These are phyloP conservation scores for Carex scoparia DNA, from an alignment of 176 grass and related monocot genomes.

Conservation along the genomic window DNA sequence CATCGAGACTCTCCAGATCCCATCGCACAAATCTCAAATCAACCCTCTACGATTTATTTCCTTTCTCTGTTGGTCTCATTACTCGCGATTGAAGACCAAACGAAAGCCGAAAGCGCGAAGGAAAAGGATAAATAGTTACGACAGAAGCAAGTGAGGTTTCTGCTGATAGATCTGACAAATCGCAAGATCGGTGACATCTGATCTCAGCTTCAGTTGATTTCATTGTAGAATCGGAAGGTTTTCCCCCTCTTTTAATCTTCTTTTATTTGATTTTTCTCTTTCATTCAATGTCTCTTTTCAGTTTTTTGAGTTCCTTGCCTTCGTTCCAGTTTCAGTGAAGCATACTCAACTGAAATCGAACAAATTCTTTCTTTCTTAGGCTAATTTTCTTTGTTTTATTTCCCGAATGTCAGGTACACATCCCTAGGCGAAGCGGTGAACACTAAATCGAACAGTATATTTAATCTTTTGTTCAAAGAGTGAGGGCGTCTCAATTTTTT, in stretches of 20 bases:
- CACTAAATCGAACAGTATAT: neutral
- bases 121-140: neutral
- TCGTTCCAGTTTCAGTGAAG: neutral
- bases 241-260: neutral
- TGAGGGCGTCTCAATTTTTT: neutral
- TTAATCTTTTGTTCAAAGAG: neutral
- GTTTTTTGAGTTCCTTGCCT: neutral
- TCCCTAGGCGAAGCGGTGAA: neutral
- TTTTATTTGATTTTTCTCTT: neutral
- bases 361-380: neutral
- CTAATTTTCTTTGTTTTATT: conserved; percentile 16
- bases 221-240: neutral
- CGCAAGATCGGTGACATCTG: neutral
- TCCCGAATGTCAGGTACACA: neutral
- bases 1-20: neutral
- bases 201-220: neutral
- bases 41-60: neutral
- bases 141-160: neutral
- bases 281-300: neutral
- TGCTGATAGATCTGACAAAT: conserved; percentile 16
- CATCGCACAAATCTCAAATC: neutral
- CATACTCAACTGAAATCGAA: neutral
- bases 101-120: neutral
- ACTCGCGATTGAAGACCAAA: neutral
- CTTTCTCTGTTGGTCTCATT: neutral